phyloP scores from a whole-genome alignment of 2,329 filamentous ascomycete species.

The Arthroderma sp. region DNA sequence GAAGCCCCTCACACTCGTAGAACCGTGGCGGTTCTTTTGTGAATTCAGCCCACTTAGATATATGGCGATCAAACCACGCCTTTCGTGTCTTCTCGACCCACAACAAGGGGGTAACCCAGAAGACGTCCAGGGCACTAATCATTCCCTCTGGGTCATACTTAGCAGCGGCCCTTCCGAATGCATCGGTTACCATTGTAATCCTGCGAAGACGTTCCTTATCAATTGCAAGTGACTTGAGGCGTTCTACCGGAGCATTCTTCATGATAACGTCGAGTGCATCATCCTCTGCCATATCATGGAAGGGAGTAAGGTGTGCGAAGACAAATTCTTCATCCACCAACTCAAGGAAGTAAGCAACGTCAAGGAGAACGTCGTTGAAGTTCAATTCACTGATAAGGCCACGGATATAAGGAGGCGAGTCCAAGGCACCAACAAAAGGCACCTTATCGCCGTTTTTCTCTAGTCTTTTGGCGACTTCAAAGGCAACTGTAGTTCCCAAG shows the following conservation, averaged over 20 bases:
- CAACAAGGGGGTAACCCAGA: conserved; percentile 25
- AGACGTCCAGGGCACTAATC: conserved; percentile 30
- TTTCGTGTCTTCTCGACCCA: conserved; percentile 14
- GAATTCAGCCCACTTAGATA: conserved; percentile 27
- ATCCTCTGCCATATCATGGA: conserved; percentile 6
- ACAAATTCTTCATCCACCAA: conserved; percentile 24
- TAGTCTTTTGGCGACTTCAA: conserved; percentile 37
- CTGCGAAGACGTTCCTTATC: neutral
- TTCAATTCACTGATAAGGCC: conserved; percentile 27
- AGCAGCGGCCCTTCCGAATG: neutral
- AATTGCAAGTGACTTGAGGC: neutral
- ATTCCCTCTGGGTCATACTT: conserved; percentile 31
- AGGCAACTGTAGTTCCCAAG: conserved; percentile 38
- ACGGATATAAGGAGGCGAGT: conserved; percentile 39
- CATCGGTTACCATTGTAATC: neutral
- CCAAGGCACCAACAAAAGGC: conserved; percentile 32
- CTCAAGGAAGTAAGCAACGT: conserved; percentile 30
- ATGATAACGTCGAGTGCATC: conserved; percentile 9
- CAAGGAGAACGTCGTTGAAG: conserved; percentile 27
- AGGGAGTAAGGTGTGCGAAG: conserved; percentile 10
- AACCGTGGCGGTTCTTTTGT: conserved; percentile 14
- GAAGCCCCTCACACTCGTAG: conserved; percentile 25
- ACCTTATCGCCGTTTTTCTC: conserved; percentile 28
- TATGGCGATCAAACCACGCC: conserved; percentile 8
- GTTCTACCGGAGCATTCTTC: neutral